Percentiles rank a stretch among this genome's conserved stretches.
phyloP scores from a whole-genome alignment of 140 eudicot species.

The Senecio squalidus region DNA sequence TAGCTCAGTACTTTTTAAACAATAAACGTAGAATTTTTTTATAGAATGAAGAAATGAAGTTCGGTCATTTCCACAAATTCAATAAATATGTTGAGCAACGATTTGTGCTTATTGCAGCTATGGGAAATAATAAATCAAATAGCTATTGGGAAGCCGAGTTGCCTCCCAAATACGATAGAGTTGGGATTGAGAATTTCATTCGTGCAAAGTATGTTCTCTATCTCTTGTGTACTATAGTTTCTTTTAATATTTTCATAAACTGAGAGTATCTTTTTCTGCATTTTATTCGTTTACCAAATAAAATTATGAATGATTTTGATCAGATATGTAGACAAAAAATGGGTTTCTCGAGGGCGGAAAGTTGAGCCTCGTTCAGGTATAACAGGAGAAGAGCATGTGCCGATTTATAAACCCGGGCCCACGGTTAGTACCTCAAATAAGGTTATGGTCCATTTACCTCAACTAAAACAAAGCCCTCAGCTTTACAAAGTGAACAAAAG shows the following conservation, averaged over 20 bases:
- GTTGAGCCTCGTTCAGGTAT: conserved; percentile 22
- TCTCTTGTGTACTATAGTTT: neutral
- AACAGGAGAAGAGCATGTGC: conserved; percentile 25
- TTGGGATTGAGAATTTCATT: conserved; percentile 67
- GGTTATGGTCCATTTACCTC: conserved; percentile 22
- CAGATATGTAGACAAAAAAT: too few relatives aligned
- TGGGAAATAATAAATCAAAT: conserved; percentile 78
- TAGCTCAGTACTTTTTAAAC: neutral
- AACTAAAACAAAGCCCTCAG: conserved; percentile 28
- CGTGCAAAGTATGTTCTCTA: conserved; percentile 67
- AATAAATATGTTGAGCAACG: neutral
- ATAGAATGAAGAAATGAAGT: conserved; percentile 5
- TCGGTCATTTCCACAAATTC: neutral
- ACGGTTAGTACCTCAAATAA: conserved; percentile 13
- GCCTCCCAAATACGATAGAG: conserved; percentile 59
- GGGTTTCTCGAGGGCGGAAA: conserved; percentile 54
- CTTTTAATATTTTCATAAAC: too few relatives aligned
- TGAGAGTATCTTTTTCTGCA: too few relatives aligned
- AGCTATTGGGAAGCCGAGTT: conserved; percentile 82
- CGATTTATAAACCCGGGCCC: conserved; percentile 16
- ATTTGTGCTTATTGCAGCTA: conserved; percentile 39
- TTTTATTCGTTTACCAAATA: neutral
- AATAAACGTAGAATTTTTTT: neutral
- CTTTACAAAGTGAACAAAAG: conserved; percentile 14
- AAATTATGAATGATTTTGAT: neutral